These are phyloP conservation scores for Curvularia eragrostidis DNA, from an alignment of 2,329 filamentous ascomycete species.

Conservation along the genomic window DNA sequence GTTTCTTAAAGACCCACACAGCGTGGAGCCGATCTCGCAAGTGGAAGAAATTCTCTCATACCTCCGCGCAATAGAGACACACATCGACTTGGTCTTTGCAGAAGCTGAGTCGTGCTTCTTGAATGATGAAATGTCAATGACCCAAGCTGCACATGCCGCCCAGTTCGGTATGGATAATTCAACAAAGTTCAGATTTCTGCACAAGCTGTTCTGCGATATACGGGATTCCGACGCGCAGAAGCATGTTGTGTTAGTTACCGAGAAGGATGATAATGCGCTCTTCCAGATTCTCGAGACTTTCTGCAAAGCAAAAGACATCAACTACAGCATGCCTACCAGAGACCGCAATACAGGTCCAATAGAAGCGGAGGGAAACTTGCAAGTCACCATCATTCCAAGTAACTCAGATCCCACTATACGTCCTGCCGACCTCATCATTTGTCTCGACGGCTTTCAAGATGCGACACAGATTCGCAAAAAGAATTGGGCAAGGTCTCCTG, in stretches of 20 bases:
- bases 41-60: constrained; percentile 30
- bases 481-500: constrained; percentile 32
- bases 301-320: constrained; percentile 29
- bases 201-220: constrained; percentile 30
- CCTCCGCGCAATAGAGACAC: constrained; percentile 39
- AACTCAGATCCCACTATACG: constrained; percentile 27
- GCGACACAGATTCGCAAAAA: constrained; percentile 34
- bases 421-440: constrained; percentile 51
- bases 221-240: constrained; percentile 24
- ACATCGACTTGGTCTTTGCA: constrained; percentile 41
- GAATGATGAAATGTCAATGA: constrained; percentile 17
- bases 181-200: constrained; percentile 45
- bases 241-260: constrained; percentile 40
- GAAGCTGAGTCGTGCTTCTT: constrained; percentile 23
- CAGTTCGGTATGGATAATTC: constrained; percentile 40
- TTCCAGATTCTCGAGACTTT: constrained; percentile 39
- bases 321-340: constrained; percentile 37
- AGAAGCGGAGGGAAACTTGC: constrained; percentile 24
- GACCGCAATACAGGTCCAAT: constrained; percentile 15
- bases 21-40: constrained; percentile 20
- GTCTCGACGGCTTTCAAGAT: constrained; percentile 47
- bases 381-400: constrained; percentile 47
- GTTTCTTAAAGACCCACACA: constrained; percentile 22
- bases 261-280: constrained; percentile 30
- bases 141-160: constrained; percentile 29